Evolutionary conservation across 2,329 filamentous ascomycete species (phyloP).

Genomic region (Claviceps monticola): DNA sequence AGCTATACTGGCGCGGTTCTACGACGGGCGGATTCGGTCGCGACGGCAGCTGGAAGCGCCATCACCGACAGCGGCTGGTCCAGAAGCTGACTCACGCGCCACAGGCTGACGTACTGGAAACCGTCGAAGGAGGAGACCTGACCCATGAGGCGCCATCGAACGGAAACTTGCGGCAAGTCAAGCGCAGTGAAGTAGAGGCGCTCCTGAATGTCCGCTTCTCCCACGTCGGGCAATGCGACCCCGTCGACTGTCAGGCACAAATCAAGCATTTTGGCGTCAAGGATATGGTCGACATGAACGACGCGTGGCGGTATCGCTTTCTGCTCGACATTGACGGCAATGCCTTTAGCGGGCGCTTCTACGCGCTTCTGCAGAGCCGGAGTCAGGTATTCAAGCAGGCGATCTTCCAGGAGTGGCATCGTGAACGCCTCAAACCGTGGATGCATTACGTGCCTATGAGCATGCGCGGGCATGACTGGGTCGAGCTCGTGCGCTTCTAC

Average conservation of each 20-base stretch:
- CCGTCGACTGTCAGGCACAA: slow-evolving; percentile 77
- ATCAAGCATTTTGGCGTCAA: slow-evolving; percentile 57
- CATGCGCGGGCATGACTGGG: slow-evolving; percentile 69
- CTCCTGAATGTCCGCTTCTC: slow-evolving; percentile 82
- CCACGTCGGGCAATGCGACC: slow-evolving; percentile 83
- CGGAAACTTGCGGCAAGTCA: slow-evolving; percentile 52
- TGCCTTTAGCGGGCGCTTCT: slow-evolving; percentile 88
- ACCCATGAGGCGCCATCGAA: slow-evolving; percentile 12
- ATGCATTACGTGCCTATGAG: slow-evolving; percentile 82
- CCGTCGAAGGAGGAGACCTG: too few species aligned
- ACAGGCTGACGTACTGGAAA: slow-evolving; percentile 62
- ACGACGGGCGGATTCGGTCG: slow-evolving; percentile 91
- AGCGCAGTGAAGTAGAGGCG: slow-evolving; percentile 51
- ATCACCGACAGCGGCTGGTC: slow-evolving; percentile 83
- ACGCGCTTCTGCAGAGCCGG: slow-evolving; percentile 70
- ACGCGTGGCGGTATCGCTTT: slow-evolving; percentile 77
- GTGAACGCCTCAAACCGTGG: slow-evolving; percentile 87
- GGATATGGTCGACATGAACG: slow-evolving; percentile 74
- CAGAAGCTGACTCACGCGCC: slow-evolving; percentile 48
- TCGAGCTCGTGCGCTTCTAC: slow-evolving; percentile 70
- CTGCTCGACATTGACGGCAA: slow-evolving; percentile 93
- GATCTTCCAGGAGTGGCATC: slow-evolving; percentile 89
- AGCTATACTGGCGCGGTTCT: slow-evolving; percentile 88
- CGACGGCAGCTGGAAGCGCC: slow-evolving; percentile 77
- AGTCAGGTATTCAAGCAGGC: slow-evolving; percentile 85